phyloP scores from a whole-genome alignment of 2,329 filamentous ascomycete genomes.

The Neopestalotiopsis rosae region DNA sequence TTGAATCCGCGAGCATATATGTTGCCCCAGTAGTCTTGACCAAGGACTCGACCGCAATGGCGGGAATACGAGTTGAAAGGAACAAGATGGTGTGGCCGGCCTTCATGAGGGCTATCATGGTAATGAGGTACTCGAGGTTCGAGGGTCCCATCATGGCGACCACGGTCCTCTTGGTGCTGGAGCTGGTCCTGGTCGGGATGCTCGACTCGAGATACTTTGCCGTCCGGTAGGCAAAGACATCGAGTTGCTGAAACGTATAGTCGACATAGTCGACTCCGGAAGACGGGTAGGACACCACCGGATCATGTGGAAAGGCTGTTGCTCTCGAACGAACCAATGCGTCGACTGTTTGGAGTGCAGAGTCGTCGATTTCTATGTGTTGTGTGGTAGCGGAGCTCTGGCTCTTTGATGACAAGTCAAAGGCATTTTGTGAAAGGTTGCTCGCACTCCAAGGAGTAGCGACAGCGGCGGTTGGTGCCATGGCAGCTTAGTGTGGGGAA shows the following conservation, averaged over 20 bases:
- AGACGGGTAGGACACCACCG: slow-evolving; percentile 49
- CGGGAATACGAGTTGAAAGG: slow-evolving; percentile 41
- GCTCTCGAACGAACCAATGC: slow-evolving; percentile 44
- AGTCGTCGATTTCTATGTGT: slow-evolving; percentile 19
- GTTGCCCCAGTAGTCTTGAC: slow-evolving; percentile 31
- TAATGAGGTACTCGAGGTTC: slow-evolving; percentile 59
- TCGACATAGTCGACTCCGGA: slow-evolving; percentile 49
- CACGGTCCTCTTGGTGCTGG: slow-evolving; percentile 34
- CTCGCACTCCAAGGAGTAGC: slow-evolving; percentile 4
- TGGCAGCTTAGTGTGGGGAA: not conserved
- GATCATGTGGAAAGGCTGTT: slow-evolving; percentile 36
- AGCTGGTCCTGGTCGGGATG: slow-evolving; percentile 22
- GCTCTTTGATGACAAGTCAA: not conserved
- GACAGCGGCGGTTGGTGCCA: not conserved
- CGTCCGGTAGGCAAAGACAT: slow-evolving; percentile 41
- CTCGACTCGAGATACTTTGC: slow-evolving; percentile 27
- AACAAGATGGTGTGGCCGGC: slow-evolving; percentile 56
- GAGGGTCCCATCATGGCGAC: slow-evolving; percentile 58
- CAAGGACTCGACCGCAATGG: slow-evolving; percentile 37
- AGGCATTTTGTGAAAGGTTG: not conserved
- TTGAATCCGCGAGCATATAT: slow-evolving; percentile 32
- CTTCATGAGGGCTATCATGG: slow-evolving; percentile 57
- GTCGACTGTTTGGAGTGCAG: slow-evolving; percentile 38
- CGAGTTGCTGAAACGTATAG: slow-evolving; percentile 51
- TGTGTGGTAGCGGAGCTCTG: not conserved